These are phyloP conservation scores for Saccharomycopsis synnaedendra DNA, from an alignment of 805 yeast species.

Conservation along the genomic window DNA sequence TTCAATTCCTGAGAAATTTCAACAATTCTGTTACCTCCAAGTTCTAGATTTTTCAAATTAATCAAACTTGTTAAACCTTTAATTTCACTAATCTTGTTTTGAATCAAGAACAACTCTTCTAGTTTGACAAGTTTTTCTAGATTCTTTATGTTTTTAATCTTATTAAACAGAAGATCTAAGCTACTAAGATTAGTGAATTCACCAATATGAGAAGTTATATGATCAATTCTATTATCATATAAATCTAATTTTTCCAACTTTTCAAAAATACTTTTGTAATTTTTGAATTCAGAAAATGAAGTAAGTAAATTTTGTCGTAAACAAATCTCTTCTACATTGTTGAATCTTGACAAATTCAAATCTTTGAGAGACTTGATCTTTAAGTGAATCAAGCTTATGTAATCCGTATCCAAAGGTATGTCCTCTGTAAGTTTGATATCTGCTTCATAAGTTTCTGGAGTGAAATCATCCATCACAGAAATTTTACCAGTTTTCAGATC, in stretches of 20 bases:
- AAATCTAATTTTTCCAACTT: conserved; percentile 70
- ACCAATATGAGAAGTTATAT: conserved; percentile 62
- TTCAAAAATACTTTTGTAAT: conserved; percentile 27
- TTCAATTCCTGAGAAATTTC: conserved; percentile 45
- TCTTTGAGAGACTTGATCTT: conserved; percentile 56
- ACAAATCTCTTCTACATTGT: conserved; percentile 46
- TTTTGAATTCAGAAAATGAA: conserved; percentile 60
- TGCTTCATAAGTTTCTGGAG: conserved; percentile 46
- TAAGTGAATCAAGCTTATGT: conserved; percentile 57
- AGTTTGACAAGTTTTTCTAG: conserved; percentile 58
- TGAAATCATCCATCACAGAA: conserved; percentile 24
- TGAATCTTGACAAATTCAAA: conserved; percentile 46
- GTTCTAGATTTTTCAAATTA: conserved; percentile 59
- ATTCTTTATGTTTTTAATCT: conserved; percentile 43
- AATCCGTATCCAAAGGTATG: conserved; percentile 44
- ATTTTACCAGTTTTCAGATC: no score
- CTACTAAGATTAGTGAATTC: conserved; percentile 43
- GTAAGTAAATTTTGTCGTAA: conserved; percentile 78
- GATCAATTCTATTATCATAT: conserved; percentile 85
- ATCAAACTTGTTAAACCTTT: conserved; percentile 48
- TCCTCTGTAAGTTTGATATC: conserved; percentile 56
- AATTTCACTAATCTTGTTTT: conserved; percentile 70
- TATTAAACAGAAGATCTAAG: conserved; percentile 76
- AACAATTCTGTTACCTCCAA: conserved; percentile 79
- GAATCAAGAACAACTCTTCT: conserved; percentile 73